Base-by-base conservation (phyloP, 306 rosid genomes). In the Trifolium repens region DNA sequence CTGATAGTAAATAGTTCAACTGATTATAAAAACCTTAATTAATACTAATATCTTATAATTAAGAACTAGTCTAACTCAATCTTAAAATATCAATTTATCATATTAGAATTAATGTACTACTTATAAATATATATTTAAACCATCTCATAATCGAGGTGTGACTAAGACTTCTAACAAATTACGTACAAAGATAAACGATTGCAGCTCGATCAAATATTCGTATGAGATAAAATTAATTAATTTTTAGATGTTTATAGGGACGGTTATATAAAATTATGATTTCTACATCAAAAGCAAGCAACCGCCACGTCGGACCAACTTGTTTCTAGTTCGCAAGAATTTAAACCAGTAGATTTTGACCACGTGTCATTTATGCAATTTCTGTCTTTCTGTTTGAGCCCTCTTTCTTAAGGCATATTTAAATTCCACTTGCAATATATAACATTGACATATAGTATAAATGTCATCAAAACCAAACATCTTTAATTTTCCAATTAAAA, bases 361-460 rank as follows among this genome's bases (percentile, higher is more conserved):
- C 92, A 86, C 89, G 84, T 83, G 88, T 69, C 13, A 12, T 42
- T 54, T 49, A 69, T 39, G 66, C 37, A 17, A 55, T n/a, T 54
- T 24, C 30, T 5, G 24, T 17, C 44, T 13, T 54, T 24, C 30
- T 5, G 16, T 43, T 67, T 54, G 15, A 27, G 11, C 22, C 70
- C 63, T 59, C 27, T 64, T 84, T 57, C 40, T 46, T 50, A 77
- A 61, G 76, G 76, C 71, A 78, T 17, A 57, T 63, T 77, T 57
- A 78, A 35, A 78, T 66, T 78, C 76, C 63, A 78, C 55, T 69
- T 71, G 62, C 12, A 35, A 35, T 26, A 58, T 9, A 10, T 3
- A 58, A 58, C 37, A 24, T 19, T 67, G 52, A 70, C 8, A 37
- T 37, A 37, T 37, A 37, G 8, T 74, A 63, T 49, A 67, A 24